Base-by-base conservation (phyloP, 2,329 filamentous ascomycete genomes). In the Nothopassalora personata region DNA sequence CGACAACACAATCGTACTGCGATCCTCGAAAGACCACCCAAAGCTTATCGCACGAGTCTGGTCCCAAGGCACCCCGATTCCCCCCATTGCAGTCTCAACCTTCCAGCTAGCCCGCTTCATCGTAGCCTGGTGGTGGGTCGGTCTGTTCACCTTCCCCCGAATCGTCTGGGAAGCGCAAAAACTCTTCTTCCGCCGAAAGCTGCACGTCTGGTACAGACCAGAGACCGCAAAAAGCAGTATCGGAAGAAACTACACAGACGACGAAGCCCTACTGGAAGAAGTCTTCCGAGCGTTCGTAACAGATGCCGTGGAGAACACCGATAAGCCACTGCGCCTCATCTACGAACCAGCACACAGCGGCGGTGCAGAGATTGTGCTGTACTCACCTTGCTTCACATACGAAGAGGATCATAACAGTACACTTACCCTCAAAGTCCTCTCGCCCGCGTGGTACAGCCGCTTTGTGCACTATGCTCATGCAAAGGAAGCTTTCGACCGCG, bases 381-480 rank as follows among this genome's bases (percentile, higher is more conserved):
- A 71, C 48, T 71, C 69, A 6, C 65, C 68, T 10, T 64, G 61
- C 27, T 72, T 68, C 60, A 70, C 81, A 15, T 58, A 71, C 23
- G 67, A 75, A 39, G 66, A 70, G 11, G 58, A 68, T 3, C 67
- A 74, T 13, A 76, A 79, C 63, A 65, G 60, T 60, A 71, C 78
- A 0, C 53, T 88, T 5, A 81, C 82, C 47, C 74, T 89, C 51
- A 80, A 80, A 55, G 75, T 89, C 4, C 71, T 87, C 19, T 86
- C 84, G 0, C 86, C 87, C 0, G 77, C 75, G 0, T 90, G 90
- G 68, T 90, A 90, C 74, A 79, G 82, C 11, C 80, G 86, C 30
- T 85, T 89, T 51, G 77, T 85, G 0, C 79, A 82, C 62, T 88
- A 89, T 67, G 76, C 81, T 0, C 79, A 86, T 66, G 82, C 83